These are phyloP conservation scores for Rhynchosporium graminicola DNA, from an alignment of 2,329 filamentous ascomycete species.

Conservation along the genomic window DNA sequence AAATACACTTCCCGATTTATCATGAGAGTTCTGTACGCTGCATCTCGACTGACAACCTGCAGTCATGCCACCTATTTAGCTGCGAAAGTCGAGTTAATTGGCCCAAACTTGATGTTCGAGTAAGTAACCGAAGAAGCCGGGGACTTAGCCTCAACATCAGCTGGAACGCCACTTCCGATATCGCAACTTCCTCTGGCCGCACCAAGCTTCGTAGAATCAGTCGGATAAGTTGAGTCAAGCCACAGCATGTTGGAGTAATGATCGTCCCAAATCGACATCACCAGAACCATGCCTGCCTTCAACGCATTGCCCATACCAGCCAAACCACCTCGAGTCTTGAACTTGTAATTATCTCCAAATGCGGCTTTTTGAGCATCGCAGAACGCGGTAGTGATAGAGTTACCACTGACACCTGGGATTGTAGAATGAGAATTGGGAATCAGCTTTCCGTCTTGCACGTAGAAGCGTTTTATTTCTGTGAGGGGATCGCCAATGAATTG, in stretches of 20 bases:
- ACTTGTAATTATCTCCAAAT: slow-evolving; percentile 56
- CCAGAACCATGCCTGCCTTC: slow-evolving; percentile 52
- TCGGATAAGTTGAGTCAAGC: slow-evolving; percentile 68
- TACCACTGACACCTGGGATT: slow-evolving; percentile 49
- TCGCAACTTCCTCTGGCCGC: slow-evolving; percentile 56
- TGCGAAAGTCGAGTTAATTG: slow-evolving; percentile 37
- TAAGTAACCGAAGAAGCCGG: slow-evolving; percentile 47
- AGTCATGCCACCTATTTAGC: not conserved
- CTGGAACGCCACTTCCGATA: slow-evolving; percentile 52
- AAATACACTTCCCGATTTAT: not conserved
- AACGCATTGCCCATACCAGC: slow-evolving; percentile 56
- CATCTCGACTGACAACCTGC: too few species aligned
- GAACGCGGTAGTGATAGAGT: slow-evolving; percentile 58
- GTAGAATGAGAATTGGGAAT: slow-evolving; percentile 52
- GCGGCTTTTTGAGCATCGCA: slow-evolving; percentile 56
- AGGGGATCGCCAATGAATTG: slow-evolving; percentile 58
- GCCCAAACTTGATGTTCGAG: slow-evolving; percentile 38
- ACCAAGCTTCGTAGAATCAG: slow-evolving; percentile 46
- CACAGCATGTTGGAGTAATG: slow-evolving; percentile 70
- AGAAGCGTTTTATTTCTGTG: slow-evolving; percentile 44
- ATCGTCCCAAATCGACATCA: slow-evolving; percentile 58
- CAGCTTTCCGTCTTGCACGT: slow-evolving; percentile 50
- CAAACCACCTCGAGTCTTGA: slow-evolving; percentile 57
- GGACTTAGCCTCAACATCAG: slow-evolving; percentile 48
- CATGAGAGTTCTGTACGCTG: not conserved